Evolutionary conservation across 495 filamentous ascomycete genomes (phyloP).

Genomic region (Hypoxylon lienhwacheense): DNA sequence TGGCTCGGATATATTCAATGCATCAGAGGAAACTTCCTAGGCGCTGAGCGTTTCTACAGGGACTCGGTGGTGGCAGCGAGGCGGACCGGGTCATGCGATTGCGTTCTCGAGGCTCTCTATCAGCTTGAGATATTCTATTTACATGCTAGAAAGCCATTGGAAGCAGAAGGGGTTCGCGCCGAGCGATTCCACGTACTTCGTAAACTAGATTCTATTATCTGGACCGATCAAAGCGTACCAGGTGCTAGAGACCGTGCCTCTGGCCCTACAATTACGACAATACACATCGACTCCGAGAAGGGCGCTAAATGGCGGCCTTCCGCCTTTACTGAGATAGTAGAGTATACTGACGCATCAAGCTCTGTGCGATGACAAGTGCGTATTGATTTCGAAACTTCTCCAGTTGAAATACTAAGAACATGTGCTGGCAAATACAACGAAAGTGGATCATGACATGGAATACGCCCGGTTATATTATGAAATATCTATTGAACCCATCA

Average conservation of each 20-base stretch:
- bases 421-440: not conserved
- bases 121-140: constrained; percentile 40
- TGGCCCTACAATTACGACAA: constrained; percentile 20
- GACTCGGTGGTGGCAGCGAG: constrained; percentile 35
- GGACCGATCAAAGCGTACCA: constrained; percentile 25
- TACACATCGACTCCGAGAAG: constrained; percentile 33
- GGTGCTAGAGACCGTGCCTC: not conserved
- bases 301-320: constrained; percentile 32
- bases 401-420: not conserved
- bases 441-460: too few relatives aligned
- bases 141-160: constrained; percentile 25
- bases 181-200: constrained; percentile 32
- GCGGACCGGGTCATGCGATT: constrained; percentile 37
- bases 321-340: constrained; percentile 29
- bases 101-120: constrained; percentile 36
- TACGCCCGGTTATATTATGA: too few relatives aligned
- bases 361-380: not conserved
- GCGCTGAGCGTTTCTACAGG: constrained; percentile 30
- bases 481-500: too few relatives aligned
- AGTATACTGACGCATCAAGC: constrained; percentile 11
- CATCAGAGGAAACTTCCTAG: constrained; percentile 22
- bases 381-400: not conserved
- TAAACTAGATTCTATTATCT: constrained; percentile 28
- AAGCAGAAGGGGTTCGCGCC: constrained; percentile 31
- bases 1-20: constrained; percentile 40